phyloP scores from a whole-genome alignment of 495 filamentous ascomycete genomes.

The Penicillium waksmanii region DNA sequence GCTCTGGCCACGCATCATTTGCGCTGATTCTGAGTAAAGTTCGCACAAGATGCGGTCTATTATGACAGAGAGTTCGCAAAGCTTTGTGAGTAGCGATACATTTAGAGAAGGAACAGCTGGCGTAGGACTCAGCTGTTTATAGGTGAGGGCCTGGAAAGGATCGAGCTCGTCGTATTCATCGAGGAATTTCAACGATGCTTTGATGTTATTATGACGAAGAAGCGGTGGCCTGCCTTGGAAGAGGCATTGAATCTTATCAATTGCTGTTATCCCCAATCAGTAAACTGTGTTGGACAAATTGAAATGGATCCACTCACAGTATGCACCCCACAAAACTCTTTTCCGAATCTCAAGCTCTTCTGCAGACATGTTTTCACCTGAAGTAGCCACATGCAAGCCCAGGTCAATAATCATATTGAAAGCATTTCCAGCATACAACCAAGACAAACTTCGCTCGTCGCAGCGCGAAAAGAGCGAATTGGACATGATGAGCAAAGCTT shows the following conservation, averaged over 20 bases:
- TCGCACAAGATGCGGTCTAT: constrained; percentile 35
- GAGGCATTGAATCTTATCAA: constrained; percentile 42
- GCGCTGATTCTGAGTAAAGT: constrained; percentile 34
- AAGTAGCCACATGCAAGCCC: constrained; percentile 42
- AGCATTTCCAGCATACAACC: constrained; percentile 50
- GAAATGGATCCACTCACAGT: constrained; percentile 24
- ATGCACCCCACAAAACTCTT: constrained; percentile 47
- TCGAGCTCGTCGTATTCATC: constrained; percentile 42
- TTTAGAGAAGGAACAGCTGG: constrained; percentile 28
- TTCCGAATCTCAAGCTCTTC: constrained; percentile 49
- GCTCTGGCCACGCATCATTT: constrained; percentile 20
- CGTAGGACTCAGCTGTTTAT: constrained; percentile 14
- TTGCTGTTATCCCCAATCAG: constrained; percentile 14
- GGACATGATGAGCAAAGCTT: constrained; percentile 47
- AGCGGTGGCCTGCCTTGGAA: constrained; percentile 37
- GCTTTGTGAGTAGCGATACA: constrained; percentile 34
- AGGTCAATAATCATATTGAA: constrained; percentile 53
- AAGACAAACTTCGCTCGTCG: constrained; percentile 47
- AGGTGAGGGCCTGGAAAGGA: constrained; percentile 32
- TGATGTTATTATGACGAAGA: constrained; percentile 34
- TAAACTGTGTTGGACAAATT: background rate
- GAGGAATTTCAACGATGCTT: constrained; percentile 32
- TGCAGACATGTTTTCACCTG: constrained; percentile 25
- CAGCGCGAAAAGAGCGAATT: constrained; percentile 41
- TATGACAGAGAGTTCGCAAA: constrained; percentile 37